Base-by-base conservation (phyloP, 257 asterid genomes). In the Fraxinus quadrangulata region DNA sequence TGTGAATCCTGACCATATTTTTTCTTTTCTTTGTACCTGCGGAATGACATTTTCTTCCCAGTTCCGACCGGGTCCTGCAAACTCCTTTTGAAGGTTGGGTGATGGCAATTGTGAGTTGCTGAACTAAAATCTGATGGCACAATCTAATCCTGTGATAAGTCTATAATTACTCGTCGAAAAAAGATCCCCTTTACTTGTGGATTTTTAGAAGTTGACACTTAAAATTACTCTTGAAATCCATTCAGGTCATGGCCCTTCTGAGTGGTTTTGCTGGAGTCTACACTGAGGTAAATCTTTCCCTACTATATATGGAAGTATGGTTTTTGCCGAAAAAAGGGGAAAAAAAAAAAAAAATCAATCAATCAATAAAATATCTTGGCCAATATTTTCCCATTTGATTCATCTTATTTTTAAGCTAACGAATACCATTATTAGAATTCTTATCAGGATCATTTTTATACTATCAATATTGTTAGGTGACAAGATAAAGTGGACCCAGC, bases 201-300 rank as follows among this genome's bases (percentile, higher is more conserved):
- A 7, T 21, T 70, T 12, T 56, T 63, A n/a, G 73, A 19, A 47
- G 33, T 10, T 59, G 6, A 23, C 73, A 36, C 24, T 78, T 78
- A 34, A 40, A 66, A 37, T 73, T 54, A 78, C 75, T 73, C 78
- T 80, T 72, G 56, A 65, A 23, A 42, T 86, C 28, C 77, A 65
- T 87, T 75, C 97, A 96, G 99, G 75, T 90, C 71, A 96, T 96
- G 99, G 99, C 99, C 78, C 96, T 93, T 88, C 96, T 96, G 74
- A 96, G 99, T 86, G 99, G 99, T 81, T 96, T 96, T 89, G 99
- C 98, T 78, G 99, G 99, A 86, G 99, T 96, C 72, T 96, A 93
- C 88, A 96, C 99, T 5, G 99, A 96, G 99, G 99, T 96, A 85
- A 87, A 81, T 76, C 67, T 17, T 59, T 72, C 19, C 28, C 31